A percentile compares a stretch with the other conserved stretches of the same genome.
Conservation (phyloP, 805 yeast species). For the Hyphopichia homilentoma region DNA sequence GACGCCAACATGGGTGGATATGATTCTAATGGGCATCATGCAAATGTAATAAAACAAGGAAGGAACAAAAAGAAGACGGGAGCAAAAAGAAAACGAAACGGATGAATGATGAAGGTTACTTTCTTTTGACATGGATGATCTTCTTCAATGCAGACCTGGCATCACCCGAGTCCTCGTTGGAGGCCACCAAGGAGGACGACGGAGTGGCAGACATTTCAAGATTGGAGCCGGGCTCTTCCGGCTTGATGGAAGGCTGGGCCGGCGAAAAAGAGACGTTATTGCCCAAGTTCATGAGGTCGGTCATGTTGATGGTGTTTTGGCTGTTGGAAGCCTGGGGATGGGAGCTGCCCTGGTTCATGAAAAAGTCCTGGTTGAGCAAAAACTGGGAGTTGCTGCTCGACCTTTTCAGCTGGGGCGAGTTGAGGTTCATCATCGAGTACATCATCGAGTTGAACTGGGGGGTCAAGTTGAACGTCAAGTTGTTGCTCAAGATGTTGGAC, state of each 20-base stretch:
- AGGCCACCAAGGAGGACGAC: constrained; percentile 6
- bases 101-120: constrained; percentile 5
- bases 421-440: constrained; percentile 31
- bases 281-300: constrained; percentile 15
- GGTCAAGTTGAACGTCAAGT: constrained; percentile 29
- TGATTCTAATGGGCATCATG: too few relatives aligned
- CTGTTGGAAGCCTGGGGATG: constrained; percentile 4
- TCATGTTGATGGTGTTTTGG: constrained; percentile 12
- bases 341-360: constrained; percentile 11
- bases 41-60: too few relatives aligned
- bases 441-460: constrained; percentile 40
- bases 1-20: too few relatives aligned
- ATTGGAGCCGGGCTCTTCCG: background rate
- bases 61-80: background rate
- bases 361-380: constrained; percentile 26
- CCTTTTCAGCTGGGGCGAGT: constrained; percentile 27
- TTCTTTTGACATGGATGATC: constrained; percentile 29
- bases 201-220: background rate
- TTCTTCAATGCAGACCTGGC: constrained; percentile 36
- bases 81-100: background rate
- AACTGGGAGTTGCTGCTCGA: constrained; percentile 12
- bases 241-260: constrained; percentile 1
- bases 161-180: constrained; percentile 29
- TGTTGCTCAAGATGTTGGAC: constrained; percentile 3
- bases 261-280: too few relatives aligned